Base-by-base conservation (phyloP, 441 rosid genomes). In the Erodium moschatum region DNA sequence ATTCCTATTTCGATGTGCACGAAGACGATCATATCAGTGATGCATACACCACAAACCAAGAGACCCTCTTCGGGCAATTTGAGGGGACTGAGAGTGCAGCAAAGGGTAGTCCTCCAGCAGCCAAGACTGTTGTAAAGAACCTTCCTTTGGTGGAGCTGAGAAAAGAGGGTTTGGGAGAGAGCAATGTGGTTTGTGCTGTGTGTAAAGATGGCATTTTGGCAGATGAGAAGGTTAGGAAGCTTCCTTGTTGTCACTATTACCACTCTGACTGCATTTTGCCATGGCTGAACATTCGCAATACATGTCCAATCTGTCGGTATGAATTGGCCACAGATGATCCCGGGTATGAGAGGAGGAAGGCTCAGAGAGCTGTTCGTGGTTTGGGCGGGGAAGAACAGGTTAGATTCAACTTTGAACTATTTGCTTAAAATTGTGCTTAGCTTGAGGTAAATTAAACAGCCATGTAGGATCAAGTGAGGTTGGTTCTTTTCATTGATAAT, bases 261-360 rank as follows among this genome's bases (percentile, higher is more conserved):
- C 78, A 75, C 19, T 68, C 56, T 27, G 78, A 75, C 6, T 75
- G 78, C 64, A 75, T 75, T 6, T 15, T 75, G 66, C 78, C 78
- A 0, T 75, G 78, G 78, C 66, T 75, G 66, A 70, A 61, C 5
- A 75, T 75, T 10, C 64, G 74, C 35, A 75, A 75, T 62, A 66
- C 78, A 0, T 75, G 78, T 64, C 78, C 78, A 0, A 63, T 75
- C 27, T 75, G 78, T 67, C 67, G 74, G 56, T 67, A 70, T 42
- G 78, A 75, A 71, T 50, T 75, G 60, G 74, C 78, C 46, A 75
- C 78, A 15, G 78, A 75, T 52, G 78, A 75, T 63, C 3, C 56
- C 42, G 78, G 63, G 65, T 75, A 75, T 9, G 78, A 75, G 64
- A 15, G 74, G 42, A 75, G 42, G 19, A 70, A 54, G 54, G 15